Percentiles rank a stretch among this genome's conserved stretches.
phyloP scores from a whole-genome alignment of 2,329 filamentous ascomycete genomes.

The Arthrobotrys megalospora region DNA sequence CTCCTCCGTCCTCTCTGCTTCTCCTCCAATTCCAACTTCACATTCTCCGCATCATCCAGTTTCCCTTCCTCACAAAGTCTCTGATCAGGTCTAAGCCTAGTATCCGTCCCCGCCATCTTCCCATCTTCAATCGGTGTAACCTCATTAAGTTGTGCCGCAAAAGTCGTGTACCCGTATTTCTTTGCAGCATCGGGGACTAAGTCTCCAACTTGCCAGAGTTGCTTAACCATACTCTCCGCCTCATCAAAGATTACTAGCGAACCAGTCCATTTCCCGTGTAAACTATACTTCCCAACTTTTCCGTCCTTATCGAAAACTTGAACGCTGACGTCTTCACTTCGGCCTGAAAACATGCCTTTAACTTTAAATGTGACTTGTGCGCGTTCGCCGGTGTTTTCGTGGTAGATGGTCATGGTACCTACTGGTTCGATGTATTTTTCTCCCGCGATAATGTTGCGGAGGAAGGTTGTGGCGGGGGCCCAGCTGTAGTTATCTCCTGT shows the following conservation, averaged over 20 bases:
- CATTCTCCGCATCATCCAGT: constrained; percentile 84
- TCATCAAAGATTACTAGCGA: constrained; percentile 70
- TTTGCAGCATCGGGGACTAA: constrained; percentile 84
- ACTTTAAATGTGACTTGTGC: constrained; percentile 91
- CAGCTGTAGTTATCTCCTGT: constrained; percentile 88
- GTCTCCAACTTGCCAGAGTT: constrained; percentile 83
- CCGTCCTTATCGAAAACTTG: constrained; percentile 80
- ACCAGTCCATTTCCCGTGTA: constrained; percentile 88
- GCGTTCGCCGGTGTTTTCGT: constrained; percentile 86
- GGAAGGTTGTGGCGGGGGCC: constrained; percentile 88
- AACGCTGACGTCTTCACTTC: constrained; percentile 88
- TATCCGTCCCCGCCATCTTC: constrained; percentile 85
- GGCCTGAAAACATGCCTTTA: constrained; percentile 96
- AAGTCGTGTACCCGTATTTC: constrained; percentile 89
- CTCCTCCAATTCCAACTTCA: constrained; percentile 89
- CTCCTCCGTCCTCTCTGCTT: constrained; percentile 82
- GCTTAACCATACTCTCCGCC: constrained; percentile 73
- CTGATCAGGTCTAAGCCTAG: constrained; percentile 87
- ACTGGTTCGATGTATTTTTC: constrained; percentile 98
- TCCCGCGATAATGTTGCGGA: constrained; percentile 96
- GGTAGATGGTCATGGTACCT: constrained; percentile 86
- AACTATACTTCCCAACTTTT: constrained; percentile 75
- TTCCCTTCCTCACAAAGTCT: constrained; percentile 84
- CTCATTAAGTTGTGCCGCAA: constrained; percentile 89
- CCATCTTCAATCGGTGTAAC: constrained; percentile 83